These are phyloP conservation scores for Botrytis porri DNA, from an alignment of 2,329 filamentous ascomycete species.

Conservation along the genomic window DNA sequence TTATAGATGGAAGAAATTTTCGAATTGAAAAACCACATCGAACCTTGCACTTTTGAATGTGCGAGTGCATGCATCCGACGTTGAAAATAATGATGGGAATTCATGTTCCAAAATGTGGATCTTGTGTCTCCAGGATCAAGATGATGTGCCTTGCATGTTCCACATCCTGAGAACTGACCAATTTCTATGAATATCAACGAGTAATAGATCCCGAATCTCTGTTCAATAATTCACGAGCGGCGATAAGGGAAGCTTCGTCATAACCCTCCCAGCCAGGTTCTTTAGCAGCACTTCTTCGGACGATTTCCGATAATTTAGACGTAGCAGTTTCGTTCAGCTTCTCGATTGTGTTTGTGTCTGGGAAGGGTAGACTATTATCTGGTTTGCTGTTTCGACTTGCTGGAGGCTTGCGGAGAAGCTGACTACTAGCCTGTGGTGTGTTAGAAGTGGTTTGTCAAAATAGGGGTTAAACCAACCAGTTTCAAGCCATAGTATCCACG, in stretches of 20 bases:
- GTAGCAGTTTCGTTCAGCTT: conserved; percentile 71
- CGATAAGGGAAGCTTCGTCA: conserved; percentile 66
- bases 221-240: conserved; percentile 55
- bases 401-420: conserved; percentile 47
- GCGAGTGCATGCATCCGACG: not conserved
- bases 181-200: conserved; percentile 29
- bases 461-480: conserved; percentile 51
- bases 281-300: conserved; percentile 57
- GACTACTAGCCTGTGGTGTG: conserved; percentile 34
- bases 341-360: conserved; percentile 57
- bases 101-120: conserved; percentile 21
- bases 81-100: conserved; percentile 3
- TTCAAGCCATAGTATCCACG: conserved; percentile 92
- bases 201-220: conserved; percentile 32
- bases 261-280: conserved; percentile 72
- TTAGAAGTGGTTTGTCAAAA: conserved; percentile 21
- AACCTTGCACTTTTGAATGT: conserved; percentile 13
- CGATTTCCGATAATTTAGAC: conserved; percentile 71
- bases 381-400: conserved; percentile 47
- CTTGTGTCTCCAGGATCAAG: conserved; percentile 21
- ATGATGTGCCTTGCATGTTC: conserved; percentile 26
- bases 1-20: conserved; percentile 13
- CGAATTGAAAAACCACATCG: conserved; percentile 4
- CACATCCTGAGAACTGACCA: conserved; percentile 18
- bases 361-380: conserved; percentile 49